Evolutionary conservation across 2,329 filamentous ascomycete species (phyloP).

Genomic region (Claviceps purpurea): DNA sequence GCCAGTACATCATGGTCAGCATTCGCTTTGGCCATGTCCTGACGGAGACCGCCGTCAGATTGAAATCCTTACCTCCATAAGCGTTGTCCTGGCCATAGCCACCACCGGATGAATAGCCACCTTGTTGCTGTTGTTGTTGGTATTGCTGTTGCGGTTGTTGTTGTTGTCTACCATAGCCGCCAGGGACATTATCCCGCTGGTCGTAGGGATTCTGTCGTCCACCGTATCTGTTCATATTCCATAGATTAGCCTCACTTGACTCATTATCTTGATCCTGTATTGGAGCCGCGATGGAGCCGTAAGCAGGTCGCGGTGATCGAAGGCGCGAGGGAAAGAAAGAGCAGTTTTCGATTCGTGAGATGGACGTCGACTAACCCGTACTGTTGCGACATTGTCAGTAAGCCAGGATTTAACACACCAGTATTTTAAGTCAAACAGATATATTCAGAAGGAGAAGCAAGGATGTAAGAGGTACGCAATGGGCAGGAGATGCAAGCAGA

Average conservation of each 20-base stretch:
- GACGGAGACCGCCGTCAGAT: not conserved
- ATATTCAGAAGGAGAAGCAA: not conserved
- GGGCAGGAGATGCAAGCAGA: not conserved
- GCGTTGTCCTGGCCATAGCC: slow-evolving; percentile 14
- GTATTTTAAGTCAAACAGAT: not conserved
- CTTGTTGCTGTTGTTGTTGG: not conserved
- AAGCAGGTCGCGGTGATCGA: too few relatives aligned
- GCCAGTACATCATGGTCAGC: slow-evolving; percentile 1
- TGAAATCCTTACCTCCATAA: slow-evolving; percentile 16
- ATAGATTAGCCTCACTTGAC: not conserved
- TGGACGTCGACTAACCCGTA: slow-evolving; percentile 36
- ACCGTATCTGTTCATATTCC: slow-evolving; percentile 33
- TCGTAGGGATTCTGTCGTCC: slow-evolving; percentile 45
- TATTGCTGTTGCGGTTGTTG: slow-evolving; percentile 4
- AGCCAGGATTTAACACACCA: slow-evolving; percentile 3
- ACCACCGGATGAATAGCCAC: slow-evolving; percentile 4
- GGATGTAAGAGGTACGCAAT: not conserved
- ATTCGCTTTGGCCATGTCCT: not conserved
- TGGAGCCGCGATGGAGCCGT: not conserved
- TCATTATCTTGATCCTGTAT: not conserved
- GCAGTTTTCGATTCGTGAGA: not conserved
- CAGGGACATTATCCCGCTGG: slow-evolving; percentile 30
- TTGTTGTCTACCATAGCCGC: slow-evolving; percentile 18
- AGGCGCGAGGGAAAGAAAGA: not conserved
- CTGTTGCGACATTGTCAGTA: slow-evolving; percentile 24